Conservation (phyloP, 1,284 basidiomycete species). For the Microstroma glucosiphilum region DNA sequence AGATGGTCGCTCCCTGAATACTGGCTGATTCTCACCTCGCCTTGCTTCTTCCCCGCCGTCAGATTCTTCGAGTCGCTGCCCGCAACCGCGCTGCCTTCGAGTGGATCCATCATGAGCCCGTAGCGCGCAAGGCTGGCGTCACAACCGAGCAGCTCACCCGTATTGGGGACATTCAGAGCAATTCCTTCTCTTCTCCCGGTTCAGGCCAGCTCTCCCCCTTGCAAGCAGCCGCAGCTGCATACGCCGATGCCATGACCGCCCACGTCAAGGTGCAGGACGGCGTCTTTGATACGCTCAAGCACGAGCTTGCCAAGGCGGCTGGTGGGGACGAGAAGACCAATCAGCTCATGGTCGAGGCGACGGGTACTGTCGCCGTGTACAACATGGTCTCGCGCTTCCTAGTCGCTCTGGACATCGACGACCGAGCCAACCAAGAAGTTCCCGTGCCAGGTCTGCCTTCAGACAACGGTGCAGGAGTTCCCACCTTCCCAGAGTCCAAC, state of each 20-base stretch:
- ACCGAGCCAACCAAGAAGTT: slow-evolving; percentile 33
- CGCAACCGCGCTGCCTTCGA: slow-evolving; percentile 53
- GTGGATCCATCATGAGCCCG: slow-evolving; percentile 53
- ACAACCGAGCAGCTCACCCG: slow-evolving; percentile 50
- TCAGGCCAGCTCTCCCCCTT: slow-evolving; percentile 21
- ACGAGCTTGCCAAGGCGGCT: slow-evolving; percentile 26
- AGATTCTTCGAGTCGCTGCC: slow-evolving; percentile 53
- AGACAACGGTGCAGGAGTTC: slow-evolving; percentile 10
- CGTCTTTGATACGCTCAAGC: slow-evolving; percentile 37
- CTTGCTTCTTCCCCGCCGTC: neutral
- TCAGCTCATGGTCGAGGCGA: slow-evolving; percentile 51
- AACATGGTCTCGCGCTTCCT: slow-evolving; percentile 55
- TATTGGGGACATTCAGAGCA: slow-evolving; percentile 47
- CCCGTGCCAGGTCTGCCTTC: slow-evolving; percentile 16
- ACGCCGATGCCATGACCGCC: slow-evolving; percentile 52
- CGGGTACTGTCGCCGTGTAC: slow-evolving; percentile 52
- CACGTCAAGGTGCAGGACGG: slow-evolving; percentile 43
- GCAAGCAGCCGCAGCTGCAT: slow-evolving; percentile 47
- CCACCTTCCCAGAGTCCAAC: slow-evolving; percentile 13
- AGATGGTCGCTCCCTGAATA: neutral
- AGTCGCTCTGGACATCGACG: slow-evolving; percentile 53
- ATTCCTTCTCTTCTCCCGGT: slow-evolving; percentile 13
- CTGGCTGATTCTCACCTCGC: neutral
- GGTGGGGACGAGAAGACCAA: slow-evolving; percentile 30
- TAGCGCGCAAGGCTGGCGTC: slow-evolving; percentile 51